A percentile compares a stretch with the other conserved stretches of the same genome.
Evolutionary conservation across 768 basidiomycete genomes (phyloP).

Genomic region (Suillus luteus): DNA sequence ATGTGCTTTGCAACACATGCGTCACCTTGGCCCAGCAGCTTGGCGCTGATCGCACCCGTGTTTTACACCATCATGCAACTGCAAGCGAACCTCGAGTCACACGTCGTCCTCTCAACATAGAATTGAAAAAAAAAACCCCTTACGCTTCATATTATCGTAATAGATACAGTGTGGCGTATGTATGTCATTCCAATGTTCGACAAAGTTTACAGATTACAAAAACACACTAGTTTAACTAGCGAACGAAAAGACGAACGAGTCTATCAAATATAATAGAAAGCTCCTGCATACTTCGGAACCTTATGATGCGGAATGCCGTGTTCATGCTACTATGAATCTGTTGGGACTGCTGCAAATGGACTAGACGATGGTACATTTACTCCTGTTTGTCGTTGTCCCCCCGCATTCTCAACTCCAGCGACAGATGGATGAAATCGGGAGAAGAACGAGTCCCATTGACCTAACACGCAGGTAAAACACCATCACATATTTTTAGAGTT

Average conservation of each 20-base stretch:
- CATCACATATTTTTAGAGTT: constrained; percentile 7
- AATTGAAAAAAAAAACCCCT: no score
- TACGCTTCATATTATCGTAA: background rate
- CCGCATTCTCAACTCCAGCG: constrained; percentile 6
- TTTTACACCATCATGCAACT: no score
- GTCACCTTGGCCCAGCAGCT: no score
- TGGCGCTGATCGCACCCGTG: no score
- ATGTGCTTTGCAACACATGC: no score
- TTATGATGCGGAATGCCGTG: background rate
- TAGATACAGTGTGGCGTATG: constrained; percentile 3
- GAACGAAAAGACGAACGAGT: background rate
- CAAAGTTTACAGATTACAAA: background rate
- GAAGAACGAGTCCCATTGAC: constrained; percentile 85
- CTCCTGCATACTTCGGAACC: background rate
- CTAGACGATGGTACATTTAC: background rate
- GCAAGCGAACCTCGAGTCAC: no score
- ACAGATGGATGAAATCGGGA: constrained; percentile 48
- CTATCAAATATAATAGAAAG: background rate
- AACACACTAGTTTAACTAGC: constrained; percentile 4
- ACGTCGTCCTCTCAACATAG: no score
- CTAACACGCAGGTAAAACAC: constrained; percentile 37
- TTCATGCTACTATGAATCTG: background rate
- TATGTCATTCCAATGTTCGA: background rate
- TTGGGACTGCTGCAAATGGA: background rate
- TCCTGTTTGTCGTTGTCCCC: constrained; percentile 9